phyloP scores from a whole-genome alignment of 177 flowering plant genomes.

The Telopea speciosissima region DNA sequence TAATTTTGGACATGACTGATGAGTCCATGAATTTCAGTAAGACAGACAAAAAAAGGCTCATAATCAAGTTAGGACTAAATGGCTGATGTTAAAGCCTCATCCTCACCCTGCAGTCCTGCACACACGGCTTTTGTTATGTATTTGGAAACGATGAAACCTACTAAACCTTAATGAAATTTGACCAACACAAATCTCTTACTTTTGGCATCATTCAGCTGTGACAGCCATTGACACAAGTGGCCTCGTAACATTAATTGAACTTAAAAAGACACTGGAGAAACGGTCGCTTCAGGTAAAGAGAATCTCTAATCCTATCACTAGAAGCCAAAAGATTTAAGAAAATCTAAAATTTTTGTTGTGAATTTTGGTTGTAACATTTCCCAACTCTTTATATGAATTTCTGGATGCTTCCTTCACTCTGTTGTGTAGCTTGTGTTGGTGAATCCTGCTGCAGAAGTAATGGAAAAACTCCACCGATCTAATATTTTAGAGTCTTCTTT shows the following conservation, averaged over 20 bases:
- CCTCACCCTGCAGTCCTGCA: no score
- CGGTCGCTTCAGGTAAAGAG: conserved; percentile 59
- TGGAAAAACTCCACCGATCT: conserved; percentile 69
- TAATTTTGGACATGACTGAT: conserved; percentile 88
- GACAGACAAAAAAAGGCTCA: no score
- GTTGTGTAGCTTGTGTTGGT: conserved; percentile 75
- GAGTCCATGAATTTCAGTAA: neutral
- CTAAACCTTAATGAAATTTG: no score
- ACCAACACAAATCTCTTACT: no score
- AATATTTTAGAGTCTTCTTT: conserved; percentile 49
- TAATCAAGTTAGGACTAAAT: no score
- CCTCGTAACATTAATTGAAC: conserved; percentile 56
- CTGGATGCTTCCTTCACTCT: neutral
- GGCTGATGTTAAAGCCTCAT: no score
- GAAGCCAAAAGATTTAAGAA: neutral
- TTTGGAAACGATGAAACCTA: no score
- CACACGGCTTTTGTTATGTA: no score
- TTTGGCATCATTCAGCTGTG: conserved; percentile 48
- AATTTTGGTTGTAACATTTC: neutral
- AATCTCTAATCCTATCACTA: neutral
- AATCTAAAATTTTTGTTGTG: neutral
- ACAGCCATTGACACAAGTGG: conserved; percentile 97
- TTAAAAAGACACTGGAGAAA: conserved; percentile 55
- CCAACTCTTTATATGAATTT: neutral
- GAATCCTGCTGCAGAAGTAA: conserved; percentile 71